Percentiles rank a stretch among this genome's conserved stretches.
These are phyloP conservation scores for Phyllostachys edulis DNA, from an alignment of 176 grass and related monocot genomes.

Conservation along the genomic window DNA sequence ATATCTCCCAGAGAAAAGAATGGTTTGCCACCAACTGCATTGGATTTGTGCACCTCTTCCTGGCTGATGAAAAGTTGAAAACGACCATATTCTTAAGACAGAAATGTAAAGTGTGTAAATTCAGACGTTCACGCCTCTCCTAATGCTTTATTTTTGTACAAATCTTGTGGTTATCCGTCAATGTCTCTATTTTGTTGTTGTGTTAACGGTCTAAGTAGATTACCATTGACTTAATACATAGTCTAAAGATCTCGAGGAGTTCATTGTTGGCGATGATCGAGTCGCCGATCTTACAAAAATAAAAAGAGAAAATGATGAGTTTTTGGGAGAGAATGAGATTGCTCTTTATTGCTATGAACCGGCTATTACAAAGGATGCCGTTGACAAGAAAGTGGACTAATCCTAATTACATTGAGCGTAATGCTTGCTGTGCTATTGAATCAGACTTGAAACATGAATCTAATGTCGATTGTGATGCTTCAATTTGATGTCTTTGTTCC, in stretches of 20 bases:
- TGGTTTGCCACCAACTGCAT: constrained; percentile 10
- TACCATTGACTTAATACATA: neutral
- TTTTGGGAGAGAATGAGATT: too few relatives aligned
- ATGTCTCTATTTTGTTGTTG: neutral
- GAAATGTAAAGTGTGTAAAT: neutral
- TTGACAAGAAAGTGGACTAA: too few relatives aligned
- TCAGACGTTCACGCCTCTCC: constrained; percentile 35
- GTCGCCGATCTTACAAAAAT: too few relatives aligned
- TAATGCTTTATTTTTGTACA: neutral
- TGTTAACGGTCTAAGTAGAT: neutral
- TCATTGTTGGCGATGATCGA: too few relatives aligned
- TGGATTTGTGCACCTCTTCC: neutral
- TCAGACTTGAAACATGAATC: too few relatives aligned
- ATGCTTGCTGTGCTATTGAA: too few relatives aligned
- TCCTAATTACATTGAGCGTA: too few relatives aligned
- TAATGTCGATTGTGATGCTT: too few relatives aligned
- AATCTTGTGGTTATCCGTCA: neutral
- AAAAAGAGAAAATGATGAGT: too few relatives aligned
- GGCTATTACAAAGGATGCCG: too few relatives aligned
- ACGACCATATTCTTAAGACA: neutral
- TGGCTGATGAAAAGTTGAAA: constrained; percentile 22
- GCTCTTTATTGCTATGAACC: too few relatives aligned
- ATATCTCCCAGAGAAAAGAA: neutral
- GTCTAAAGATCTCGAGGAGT: neutral
- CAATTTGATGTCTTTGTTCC: too few relatives aligned